phyloP scores from a whole-genome alignment of 371 early-diverging fungal species.

The Parasitella parasitica region DNA sequence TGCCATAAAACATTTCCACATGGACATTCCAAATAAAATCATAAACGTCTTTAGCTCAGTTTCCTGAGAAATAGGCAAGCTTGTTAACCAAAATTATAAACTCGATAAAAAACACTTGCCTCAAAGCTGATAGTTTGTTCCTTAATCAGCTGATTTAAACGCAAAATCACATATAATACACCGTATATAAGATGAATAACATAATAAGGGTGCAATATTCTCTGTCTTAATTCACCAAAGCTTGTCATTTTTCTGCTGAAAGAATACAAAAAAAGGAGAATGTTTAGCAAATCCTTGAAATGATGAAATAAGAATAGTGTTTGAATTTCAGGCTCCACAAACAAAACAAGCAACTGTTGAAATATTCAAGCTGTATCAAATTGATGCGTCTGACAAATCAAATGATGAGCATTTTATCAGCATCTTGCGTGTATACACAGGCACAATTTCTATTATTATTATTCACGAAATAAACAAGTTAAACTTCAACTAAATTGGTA shows the following conservation, averaged over 20 bases:
- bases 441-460: no score
- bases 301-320: not conserved
- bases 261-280: not conserved
- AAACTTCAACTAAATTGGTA: not conserved
- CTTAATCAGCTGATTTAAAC: slow-evolving; percentile 5
- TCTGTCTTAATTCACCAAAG: slow-evolving; percentile 39
- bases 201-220: slow-evolving; percentile 57
- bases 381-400: no score
- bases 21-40: slow-evolving; percentile 26
- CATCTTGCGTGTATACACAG: no score
- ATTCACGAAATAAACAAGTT: no score
- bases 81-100: not conserved
- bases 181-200: slow-evolving; percentile 45
- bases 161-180: slow-evolving; percentile 17
- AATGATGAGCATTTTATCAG: no score
- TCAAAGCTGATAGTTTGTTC: slow-evolving; percentile 9
- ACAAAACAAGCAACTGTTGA: not conserved
- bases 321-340: not conserved
- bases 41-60: slow-evolving; percentile 32
- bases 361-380: no score
- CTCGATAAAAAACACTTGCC: slow-evolving; percentile 10
- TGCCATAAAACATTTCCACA: slow-evolving; percentile 44
- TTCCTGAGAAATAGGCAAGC: slow-evolving; percentile 24
- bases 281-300: not conserved
- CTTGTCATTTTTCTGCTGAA: slow-evolving; percentile 26